Conservation (phyloP, 2,329 filamentous ascomycete genomes). For the Harringtonia lauricola region DNA sequence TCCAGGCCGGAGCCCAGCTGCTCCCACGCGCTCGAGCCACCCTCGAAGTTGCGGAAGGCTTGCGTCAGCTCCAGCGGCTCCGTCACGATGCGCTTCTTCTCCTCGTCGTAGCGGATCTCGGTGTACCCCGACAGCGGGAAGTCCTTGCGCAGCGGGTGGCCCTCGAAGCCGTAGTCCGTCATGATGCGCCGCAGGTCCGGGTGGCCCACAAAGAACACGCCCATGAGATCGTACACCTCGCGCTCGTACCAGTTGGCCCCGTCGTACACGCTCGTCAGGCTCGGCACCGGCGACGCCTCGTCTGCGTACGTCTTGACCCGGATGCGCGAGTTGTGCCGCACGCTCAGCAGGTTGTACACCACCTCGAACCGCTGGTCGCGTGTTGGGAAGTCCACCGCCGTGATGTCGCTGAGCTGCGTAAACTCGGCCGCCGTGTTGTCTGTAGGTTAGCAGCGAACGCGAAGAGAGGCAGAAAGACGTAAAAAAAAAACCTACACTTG, state of each 20-base stretch:
- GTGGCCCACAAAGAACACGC: conserved; percentile 92
- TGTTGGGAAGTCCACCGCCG: conserved; percentile 90
- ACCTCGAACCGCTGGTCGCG: conserved; percentile 94
- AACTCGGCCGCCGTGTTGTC: conserved; percentile 96
- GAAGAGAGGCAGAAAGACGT: not conserved
- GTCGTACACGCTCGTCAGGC: conserved; percentile 75
- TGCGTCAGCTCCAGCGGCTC: conserved; percentile 97
- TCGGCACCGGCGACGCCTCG: conserved; percentile 87
- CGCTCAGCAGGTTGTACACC: conserved; percentile 92
- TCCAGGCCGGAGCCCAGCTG: conserved; percentile 59
- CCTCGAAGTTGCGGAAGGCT: conserved; percentile 97
- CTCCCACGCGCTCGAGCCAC: conserved; percentile 64
- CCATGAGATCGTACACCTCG: conserved; percentile 95
- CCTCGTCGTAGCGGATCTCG: conserved; percentile 94
- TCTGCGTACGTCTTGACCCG: conserved; percentile 98
- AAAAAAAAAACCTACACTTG: conserved; percentile 46
- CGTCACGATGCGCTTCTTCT: conserved; percentile 97
- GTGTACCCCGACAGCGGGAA: conserved; percentile 98
- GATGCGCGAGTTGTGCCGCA: conserved; percentile 93
- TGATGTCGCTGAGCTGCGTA: conserved; percentile 87
- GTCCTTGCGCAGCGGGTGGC: conserved; percentile 93
- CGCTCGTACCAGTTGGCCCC: conserved; percentile 98
- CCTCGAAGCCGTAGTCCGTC: conserved; percentile 99
- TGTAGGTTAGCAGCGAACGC: conserved; percentile 15
- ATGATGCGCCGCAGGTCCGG: conserved; percentile 95